These are phyloP conservation scores for Coelastrella sp. DNA, from an alignment of 139 green algal genomes.

Conservation along the genomic window DNA sequence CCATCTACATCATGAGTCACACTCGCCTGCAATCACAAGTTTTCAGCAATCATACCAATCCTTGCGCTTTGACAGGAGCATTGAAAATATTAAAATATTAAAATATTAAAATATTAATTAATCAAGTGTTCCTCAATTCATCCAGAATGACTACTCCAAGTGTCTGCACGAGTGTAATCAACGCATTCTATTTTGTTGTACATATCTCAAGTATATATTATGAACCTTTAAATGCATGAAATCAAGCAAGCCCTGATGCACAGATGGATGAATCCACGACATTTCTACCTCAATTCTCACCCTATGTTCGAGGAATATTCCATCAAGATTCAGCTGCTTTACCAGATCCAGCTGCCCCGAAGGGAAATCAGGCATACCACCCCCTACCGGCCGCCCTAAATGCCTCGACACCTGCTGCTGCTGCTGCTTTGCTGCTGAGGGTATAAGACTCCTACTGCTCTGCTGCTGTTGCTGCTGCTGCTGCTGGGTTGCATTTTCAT, in stretches of 20 bases:
- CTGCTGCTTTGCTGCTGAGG: constrained; percentile 30
- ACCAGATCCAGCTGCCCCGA: constrained; percentile 8
- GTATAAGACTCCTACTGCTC: background rate
- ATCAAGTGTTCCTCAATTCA: background rate
- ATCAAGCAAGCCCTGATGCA: background rate
- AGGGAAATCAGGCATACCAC: constrained; percentile 31
- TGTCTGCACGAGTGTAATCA: background rate
- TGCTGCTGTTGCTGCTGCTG: background rate
- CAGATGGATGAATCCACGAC: too few species aligned
- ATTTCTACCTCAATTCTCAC: too few species aligned
- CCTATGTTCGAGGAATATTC: constrained; percentile 35
- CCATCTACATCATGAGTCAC: background rate
- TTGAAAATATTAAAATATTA: background rate
- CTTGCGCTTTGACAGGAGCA: background rate
- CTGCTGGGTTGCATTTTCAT: background rate
- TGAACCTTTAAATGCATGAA: background rate
- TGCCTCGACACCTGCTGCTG: background rate
- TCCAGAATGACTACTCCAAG: background rate
- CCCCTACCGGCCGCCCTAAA: background rate
- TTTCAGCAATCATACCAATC: background rate
- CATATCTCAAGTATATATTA: background rate
- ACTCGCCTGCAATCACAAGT: background rate
- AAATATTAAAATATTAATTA: background rate
- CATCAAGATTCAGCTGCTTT: constrained; percentile 26
- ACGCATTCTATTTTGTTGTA: background rate